phyloP scores from a whole-genome alignment of 371 early-diverging fungal species.

The Zancudomyces culisetae region DNA sequence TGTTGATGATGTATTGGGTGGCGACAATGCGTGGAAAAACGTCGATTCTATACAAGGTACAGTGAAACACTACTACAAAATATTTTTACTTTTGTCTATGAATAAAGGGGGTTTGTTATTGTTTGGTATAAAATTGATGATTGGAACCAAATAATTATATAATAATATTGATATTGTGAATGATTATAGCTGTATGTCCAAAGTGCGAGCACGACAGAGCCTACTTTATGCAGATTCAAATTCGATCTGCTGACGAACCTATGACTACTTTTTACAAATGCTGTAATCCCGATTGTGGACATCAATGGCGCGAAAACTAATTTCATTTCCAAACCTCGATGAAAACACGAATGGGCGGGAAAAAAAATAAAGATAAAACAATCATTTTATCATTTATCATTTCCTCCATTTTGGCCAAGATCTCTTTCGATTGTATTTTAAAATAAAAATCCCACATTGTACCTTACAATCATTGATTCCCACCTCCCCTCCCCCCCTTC shows the following conservation, averaged over 20 bases:
- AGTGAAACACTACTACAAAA: slow-evolving; percentile 23
- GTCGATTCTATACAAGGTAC: slow-evolving; percentile 61
- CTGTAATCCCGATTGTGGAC: slow-evolving; percentile 39
- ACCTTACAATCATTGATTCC: too few species aligned
- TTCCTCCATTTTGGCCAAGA: too few species aligned
- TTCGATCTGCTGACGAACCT: slow-evolving; percentile 91
- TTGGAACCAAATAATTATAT: too few species aligned
- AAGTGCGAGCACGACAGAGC: slow-evolving; percentile 76
- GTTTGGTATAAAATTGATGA: too few species aligned
- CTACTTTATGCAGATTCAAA: slow-evolving; percentile 85
- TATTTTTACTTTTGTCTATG: slow-evolving; percentile 3
- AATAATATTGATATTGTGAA: too few species aligned
- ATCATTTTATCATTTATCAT: too few species aligned
- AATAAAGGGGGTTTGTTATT: slow-evolving; percentile 7
- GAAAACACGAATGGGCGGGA: too few species aligned
- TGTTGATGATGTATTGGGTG: slow-evolving; percentile 88
- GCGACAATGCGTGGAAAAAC: slow-evolving; percentile 78
- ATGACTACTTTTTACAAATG: slow-evolving; percentile 79
- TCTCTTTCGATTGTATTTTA: too few species aligned
- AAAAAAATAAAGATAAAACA: too few species aligned
- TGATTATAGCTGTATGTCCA: slow-evolving; percentile 41
- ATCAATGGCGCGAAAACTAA: slow-evolving; percentile 54
- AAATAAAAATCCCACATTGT: too few species aligned
- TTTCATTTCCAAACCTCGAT: too few species aligned
- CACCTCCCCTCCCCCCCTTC: too few species aligned